A percentile compares a stretch with the other conserved stretches of the same genome.
Conservation (phyloP, 1,284 basidiomycete species). For the Puccinia brachypodii region DNA sequence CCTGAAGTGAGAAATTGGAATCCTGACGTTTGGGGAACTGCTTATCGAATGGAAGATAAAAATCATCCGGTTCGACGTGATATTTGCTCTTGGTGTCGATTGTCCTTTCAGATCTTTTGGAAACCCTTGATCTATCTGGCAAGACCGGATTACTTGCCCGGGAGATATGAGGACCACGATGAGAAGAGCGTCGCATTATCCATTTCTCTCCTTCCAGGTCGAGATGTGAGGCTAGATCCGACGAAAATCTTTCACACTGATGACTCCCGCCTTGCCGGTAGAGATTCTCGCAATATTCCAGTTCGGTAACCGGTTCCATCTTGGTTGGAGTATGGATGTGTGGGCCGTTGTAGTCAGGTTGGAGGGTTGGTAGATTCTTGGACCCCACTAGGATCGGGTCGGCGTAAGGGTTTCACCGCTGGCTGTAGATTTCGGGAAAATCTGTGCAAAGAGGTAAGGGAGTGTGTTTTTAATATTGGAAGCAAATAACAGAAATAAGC, state of each 20-base stretch:
- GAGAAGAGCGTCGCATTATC: neutral
- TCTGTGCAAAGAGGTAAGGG: no score
- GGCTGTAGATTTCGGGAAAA: neutral
- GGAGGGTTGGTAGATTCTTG: neutral
- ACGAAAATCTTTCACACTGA: neutral
- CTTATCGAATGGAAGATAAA: slow-evolving; percentile 31
- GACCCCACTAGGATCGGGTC: neutral
- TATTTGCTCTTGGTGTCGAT: neutral
- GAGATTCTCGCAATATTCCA: neutral
- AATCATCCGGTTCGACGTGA: slow-evolving; percentile 25
- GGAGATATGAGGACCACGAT: neutral
- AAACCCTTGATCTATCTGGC: neutral
- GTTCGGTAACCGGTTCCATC: neutral
- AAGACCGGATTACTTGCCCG: neutral
- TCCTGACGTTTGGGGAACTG: neutral
- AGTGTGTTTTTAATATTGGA: no score
- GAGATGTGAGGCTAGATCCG: slow-evolving; percentile 11
- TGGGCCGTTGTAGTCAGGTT: neutral
- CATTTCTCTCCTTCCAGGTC: neutral
- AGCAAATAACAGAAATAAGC: no score
- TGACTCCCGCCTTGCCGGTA: neutral
- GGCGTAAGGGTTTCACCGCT: neutral
- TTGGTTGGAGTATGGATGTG: neutral
- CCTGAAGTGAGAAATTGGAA: neutral
- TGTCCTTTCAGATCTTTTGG: neutral